Base-by-base conservation (phyloP, 1,139 yeast species). In the Lodderomyces metapsilosis region DNA sequence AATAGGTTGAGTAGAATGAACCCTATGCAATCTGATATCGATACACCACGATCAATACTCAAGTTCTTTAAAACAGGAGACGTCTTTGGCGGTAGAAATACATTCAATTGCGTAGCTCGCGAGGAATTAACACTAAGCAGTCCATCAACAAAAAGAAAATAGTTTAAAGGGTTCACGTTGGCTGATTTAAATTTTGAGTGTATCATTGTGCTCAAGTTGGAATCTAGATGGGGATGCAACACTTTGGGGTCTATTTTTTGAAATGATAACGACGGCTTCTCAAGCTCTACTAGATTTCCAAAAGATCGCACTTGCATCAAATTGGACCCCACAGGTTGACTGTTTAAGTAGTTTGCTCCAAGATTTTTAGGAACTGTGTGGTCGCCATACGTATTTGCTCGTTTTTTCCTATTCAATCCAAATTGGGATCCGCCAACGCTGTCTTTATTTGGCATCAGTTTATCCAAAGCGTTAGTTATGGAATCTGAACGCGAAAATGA, bases 1-100 rank as follows among this genome's bases (percentile, higher is more conserved):
- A 57, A 52, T 11, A 72, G 55, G 6, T 62, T 59, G 35, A 71
- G 65, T 24, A 84, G 59, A 5, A 79, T 66, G 49, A 58, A 83
- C 0, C 92, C 92, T 48, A 85, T 81, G 13, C 80, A 73, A 50
- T 84, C 91, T 34, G 76, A 75, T 1, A 84, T 74, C 0, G 75
- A 64, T 0, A 78, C 74, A 9, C 70, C 66, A 38, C 72, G 71
- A 45, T 73, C 65, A 0, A 81, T 65, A 12, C 59, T 57, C 3
- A 80, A 47, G 4, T 57, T 55, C 9, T 62, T 45, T 4, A 70
- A 42, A 2, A 62, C 56, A 0, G 76, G 68, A 1, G 51, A 34
- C 55, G 64, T 48, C 6, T 44, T 51, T 3, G 76, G 75, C 5
- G 76, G 74, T 1, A 68, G 47, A 47, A 66, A 71, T 1, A 73